A percentile compares a stretch with the other conserved stretches of the same genome.
Conservation (phyloP, 129 eudicot genomes). For the Flaveria trinervia region DNA sequence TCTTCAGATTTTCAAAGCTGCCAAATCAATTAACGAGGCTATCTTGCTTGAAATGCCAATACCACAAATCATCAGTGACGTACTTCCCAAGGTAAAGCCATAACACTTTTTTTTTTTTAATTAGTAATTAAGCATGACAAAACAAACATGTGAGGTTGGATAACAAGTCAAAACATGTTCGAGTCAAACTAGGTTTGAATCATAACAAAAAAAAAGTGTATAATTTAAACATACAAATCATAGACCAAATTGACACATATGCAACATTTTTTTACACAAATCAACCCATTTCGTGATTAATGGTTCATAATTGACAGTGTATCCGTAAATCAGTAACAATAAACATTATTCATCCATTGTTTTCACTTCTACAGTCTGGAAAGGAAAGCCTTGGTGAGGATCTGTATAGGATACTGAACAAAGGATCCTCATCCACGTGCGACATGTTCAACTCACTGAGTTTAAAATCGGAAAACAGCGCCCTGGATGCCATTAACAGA, state of each 20-base stretch:
- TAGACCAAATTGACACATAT: too few species aligned
- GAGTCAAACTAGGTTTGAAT: too few species aligned
- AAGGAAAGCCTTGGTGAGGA: constrained; percentile 86
- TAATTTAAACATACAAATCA: too few species aligned
- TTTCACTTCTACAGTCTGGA: constrained; percentile 59
- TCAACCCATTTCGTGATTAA: too few species aligned
- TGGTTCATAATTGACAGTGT: too few species aligned
- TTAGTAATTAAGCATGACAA: neutral
- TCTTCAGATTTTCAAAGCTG: constrained; percentile 85
- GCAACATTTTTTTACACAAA: too few species aligned
- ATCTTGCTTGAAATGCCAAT: constrained; percentile 75
- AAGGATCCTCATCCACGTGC: constrained; percentile 45
- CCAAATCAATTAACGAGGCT: constrained; percentile 75
- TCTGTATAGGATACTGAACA: constrained; percentile 62
- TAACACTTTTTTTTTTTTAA: neutral
- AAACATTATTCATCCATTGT: neutral
- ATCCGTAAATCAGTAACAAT: too few species aligned
- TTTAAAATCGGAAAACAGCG: constrained; percentile 69
- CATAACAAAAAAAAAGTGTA: too few species aligned
- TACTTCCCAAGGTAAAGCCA: constrained; percentile 73
- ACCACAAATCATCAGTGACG: constrained; percentile 57
- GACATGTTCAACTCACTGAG: constrained; percentile 54
- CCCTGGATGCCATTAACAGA: constrained; percentile 65
- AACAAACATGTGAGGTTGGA: too few species aligned
- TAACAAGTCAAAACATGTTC: too few species aligned